Evolutionary conservation across 202 grass and related monocot genomes (phyloP), one percentile per base, ranked within the genome.

Genomic region (Panicum hallii): DNA sequence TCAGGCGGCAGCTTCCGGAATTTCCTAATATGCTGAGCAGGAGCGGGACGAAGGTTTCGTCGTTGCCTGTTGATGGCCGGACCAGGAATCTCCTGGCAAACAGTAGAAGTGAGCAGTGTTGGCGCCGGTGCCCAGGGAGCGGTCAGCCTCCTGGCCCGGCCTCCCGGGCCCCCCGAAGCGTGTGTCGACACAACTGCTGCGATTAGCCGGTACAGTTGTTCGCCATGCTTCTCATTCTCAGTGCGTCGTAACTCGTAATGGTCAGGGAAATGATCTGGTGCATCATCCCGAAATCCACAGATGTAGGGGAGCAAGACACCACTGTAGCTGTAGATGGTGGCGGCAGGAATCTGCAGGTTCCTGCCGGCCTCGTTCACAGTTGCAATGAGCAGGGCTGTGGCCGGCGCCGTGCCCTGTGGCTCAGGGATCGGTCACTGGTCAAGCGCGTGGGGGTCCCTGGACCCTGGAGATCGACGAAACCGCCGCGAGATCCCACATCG

Each of bases 361-460:
- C 63, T 7, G 11, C 1, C 11, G 2, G 8, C 11, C 63, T 65
- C 22, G 68, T 48, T 48, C 44, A 71, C 69, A 30, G 69, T 38
- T 74, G 48, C 60, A 30, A 63, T 32, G 60, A 63, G 26, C 60
- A 63, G 56, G 56, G n/a, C n/a, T 11, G 32, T 38, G 54, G 19
- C 19, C 53, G 53, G 19, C 53, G 6, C 53, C 53, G 16, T 60
- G 60, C 60, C 23, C 22, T 61, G 57, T 20, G 54, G 34, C n/a
- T 79, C 55, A 36, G 26, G 48, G 78, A 75, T 30, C 78, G 61
- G 77, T 87, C 85, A 46, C 63, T 17, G 47, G 72, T 38, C 14
- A 77, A 42, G 20, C 12, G 58, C 72, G 40, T 13, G 63, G 50
- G 34, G 43, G 5, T 44, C 34, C 15, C 38, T 72, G n/a, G 26